These are phyloP conservation scores for Aspergillus pseudoglaucus DNA, from an alignment of 2,329 filamentous ascomycete species.

Conservation along the genomic window DNA sequence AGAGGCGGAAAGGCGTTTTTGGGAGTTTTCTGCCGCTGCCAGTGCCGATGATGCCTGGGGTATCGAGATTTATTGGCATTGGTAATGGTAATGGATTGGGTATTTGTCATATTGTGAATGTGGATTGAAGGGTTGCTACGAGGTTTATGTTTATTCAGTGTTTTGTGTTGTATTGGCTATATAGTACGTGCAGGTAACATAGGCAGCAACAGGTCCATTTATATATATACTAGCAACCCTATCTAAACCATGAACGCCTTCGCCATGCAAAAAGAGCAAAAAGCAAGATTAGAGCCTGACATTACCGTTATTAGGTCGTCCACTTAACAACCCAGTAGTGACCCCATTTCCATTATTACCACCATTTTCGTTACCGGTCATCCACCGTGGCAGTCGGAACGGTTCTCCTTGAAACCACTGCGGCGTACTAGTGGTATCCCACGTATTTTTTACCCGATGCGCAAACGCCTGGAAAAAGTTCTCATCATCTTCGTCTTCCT, in stretches of 20 bases:
- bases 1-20: slow-evolving; percentile 10
- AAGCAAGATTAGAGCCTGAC: slow-evolving; percentile 28
- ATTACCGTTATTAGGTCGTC: slow-evolving; percentile 33
- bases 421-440: slow-evolving; percentile 75
- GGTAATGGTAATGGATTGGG: no score
- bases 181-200: no score
- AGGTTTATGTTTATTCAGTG: no score
- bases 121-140: no score
- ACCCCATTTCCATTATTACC: slow-evolving; percentile 22
- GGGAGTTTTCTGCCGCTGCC: slow-evolving; percentile 1
- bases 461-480: slow-evolving; percentile 79
- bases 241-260: slow-evolving; percentile 14
- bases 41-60: no score
- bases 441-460: slow-evolving; percentile 83
- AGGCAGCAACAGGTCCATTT: background rate
- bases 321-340: slow-evolving; percentile 34
- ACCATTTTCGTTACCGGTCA: slow-evolving; percentile 46
- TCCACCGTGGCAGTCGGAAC: slow-evolving; percentile 75
- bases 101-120: no score
- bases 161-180: no score
- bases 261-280: slow-evolving; percentile 15
- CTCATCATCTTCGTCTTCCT: slow-evolving; percentile 60
- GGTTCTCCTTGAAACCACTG: slow-evolving; percentile 72
- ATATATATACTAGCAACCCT: slow-evolving; percentile 1
- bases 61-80: no score